Conservation (phyloP, 768 basidiomycete genomes). For the Mycena maculata region DNA sequence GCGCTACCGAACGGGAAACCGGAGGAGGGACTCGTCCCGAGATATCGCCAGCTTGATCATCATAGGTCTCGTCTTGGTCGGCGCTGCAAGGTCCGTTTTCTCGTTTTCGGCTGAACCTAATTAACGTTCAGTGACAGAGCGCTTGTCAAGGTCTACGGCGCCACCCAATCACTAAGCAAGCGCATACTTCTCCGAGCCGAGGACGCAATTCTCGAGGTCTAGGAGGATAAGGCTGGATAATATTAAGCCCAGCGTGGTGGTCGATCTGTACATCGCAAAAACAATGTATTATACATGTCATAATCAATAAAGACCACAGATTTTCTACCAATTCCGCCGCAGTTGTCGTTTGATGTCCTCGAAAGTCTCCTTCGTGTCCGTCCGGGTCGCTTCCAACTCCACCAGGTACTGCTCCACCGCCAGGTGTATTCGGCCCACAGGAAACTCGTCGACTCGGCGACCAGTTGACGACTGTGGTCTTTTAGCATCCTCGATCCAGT, state of each 20-base stretch:
- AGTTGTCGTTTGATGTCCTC: slow-evolving; percentile 79
- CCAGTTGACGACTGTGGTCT: slow-evolving; percentile 75
- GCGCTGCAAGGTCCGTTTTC: slow-evolving; percentile 66
- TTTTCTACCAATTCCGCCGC: slow-evolving; percentile 72
- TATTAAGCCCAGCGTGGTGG: too few relatives aligned
- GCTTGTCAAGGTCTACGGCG: slow-evolving; percentile 73
- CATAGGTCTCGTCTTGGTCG: slow-evolving; percentile 67
- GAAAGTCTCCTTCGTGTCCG: slow-evolving; percentile 72
- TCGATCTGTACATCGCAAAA: slow-evolving; percentile 1
- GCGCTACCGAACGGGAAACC: slow-evolving; percentile 67
- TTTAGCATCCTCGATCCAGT: slow-evolving; percentile 85
- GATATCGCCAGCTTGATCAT: slow-evolving; percentile 78
- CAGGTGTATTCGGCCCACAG: slow-evolving; percentile 79
- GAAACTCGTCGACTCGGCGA: slow-evolving; percentile 71
- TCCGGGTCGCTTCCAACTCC: slow-evolving; percentile 71
- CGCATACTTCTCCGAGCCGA: slow-evolving; percentile 77
- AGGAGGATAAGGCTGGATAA: slow-evolving; percentile 35
- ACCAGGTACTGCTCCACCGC: slow-evolving; percentile 80
- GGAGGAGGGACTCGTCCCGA: slow-evolving; percentile 65
- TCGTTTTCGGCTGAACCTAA: slow-evolving; percentile 1
- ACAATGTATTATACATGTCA: slow-evolving; percentile 23
- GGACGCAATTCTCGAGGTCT: slow-evolving; percentile 83
- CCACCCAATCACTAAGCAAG: slow-evolving; percentile 70
- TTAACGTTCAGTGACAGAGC: slow-evolving; percentile 59
- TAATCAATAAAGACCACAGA: slow-evolving; percentile 22